These are phyloP conservation scores for Davidsoniella eucalypti DNA, from an alignment of 2,329 filamentous ascomycete genomes.

Conservation along the genomic window DNA sequence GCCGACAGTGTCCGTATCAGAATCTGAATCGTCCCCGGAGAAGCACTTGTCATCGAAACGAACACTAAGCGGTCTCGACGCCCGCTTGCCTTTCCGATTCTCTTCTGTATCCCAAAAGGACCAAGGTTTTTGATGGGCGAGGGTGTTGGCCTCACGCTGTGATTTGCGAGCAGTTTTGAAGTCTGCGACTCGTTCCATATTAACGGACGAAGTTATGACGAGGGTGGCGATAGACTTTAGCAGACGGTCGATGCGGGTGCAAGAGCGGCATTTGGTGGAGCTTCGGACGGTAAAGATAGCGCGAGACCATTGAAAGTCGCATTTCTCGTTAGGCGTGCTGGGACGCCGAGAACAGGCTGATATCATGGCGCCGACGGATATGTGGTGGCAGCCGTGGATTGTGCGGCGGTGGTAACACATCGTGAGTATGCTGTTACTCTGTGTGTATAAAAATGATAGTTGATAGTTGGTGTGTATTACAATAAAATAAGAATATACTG, in stretches of 20 bases:
- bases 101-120: conserved; percentile 9
- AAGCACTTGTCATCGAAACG: neutral
- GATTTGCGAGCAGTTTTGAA: conserved; percentile 1
- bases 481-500: neutral
- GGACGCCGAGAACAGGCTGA: conserved; percentile 8
- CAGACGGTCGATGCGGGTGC: conserved; percentile 5
- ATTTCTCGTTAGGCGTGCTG: neutral
- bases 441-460: neutral
- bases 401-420: conserved; percentile 16
- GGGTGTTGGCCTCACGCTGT: neutral
- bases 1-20: neutral
- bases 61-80: too few relatives aligned
- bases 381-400: conserved; percentile 15
- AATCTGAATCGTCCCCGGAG: neutral
- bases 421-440: neutral
- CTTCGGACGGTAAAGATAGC: conserved; percentile 11
- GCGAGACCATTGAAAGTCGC: conserved; percentile 12
- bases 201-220: conserved; percentile 5
- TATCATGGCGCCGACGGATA: conserved; percentile 8
- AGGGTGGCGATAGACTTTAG: conserved; percentile 7
- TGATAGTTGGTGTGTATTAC: neutral
- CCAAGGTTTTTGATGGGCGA: conserved; percentile 8
- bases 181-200: conserved; percentile 5
- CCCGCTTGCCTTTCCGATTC: neutral
- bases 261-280: conserved; percentile 6